Base-by-base conservation (phyloP, 2,329 filamentous ascomycete species). In the Fusarium nelsonii region DNA sequence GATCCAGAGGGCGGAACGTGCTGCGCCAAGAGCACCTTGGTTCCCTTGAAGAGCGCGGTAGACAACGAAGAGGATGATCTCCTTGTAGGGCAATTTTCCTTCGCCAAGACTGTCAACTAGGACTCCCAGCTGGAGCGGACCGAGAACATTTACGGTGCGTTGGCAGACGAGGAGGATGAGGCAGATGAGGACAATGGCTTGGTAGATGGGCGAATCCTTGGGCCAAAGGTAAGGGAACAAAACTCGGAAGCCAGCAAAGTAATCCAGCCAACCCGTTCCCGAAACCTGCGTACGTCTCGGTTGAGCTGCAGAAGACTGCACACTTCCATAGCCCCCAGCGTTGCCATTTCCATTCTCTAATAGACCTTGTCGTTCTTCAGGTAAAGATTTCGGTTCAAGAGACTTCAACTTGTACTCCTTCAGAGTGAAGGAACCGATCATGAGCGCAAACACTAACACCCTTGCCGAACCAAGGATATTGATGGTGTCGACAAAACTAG, bases 171-270 rank as follows among this genome's bases (percentile, higher is more conserved):
- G 66, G 8, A 85, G 74, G 4, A 80, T 6, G 8, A 84, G 50
- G 55, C 82, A 83, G 10, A 83, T 8, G 0, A 84, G 56, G 2
- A 83, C 80, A 11, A 80, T 77, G 9, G 72, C 71, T 59, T 84
- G 83, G 37, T 82, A 79, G 3, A 79, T 52, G 1, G 69, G 74
- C 0, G 81, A 82, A 53, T 82, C 78, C 20, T 82, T 80, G 14
- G 83, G 82, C 80, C 82, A 84, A 3, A 84, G 73, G 43, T 82
- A 84, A 3, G 82, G 82, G 33, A 84, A 83, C 8, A 84, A 74
- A 11, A 82, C 77, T 15, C 77, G 69, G 65, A 83, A 84, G 1
- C 82, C 82, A 14, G 80, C 77, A 63, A 84, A 76, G 61, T 84
- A 84, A 63, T 83, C 81, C 11, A 84, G 73, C 82, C 82, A 84